These are phyloP conservation scores for Uronychia setigera DNA, from an alignment of 73 alveolate genomes.

Conservation along the genomic window DNA sequence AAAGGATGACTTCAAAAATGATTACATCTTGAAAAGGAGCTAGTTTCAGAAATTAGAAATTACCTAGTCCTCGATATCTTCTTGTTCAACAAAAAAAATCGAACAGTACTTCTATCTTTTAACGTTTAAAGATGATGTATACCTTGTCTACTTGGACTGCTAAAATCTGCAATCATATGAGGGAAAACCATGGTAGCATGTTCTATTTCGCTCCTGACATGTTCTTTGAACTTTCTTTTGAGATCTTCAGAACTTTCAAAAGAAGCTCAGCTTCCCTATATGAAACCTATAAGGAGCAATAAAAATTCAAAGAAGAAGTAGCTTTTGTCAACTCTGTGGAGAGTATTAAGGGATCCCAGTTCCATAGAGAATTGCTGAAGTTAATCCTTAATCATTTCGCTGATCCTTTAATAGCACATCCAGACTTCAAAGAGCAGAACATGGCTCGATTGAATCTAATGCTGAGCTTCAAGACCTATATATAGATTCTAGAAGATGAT, in stretches of 20 bases:
- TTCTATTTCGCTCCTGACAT: constrained; percentile 36
- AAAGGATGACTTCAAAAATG: constrained; percentile 13
- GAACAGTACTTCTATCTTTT: background rate
- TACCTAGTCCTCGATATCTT: background rate
- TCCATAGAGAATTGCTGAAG: background rate
- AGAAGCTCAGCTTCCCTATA: constrained; percentile 30
- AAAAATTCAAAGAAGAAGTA: background rate
- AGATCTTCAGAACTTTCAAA: constrained; percentile 23
- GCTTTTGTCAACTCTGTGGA: background rate
- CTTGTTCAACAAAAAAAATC: background rate
- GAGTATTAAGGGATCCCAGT: background rate
- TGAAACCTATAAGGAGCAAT: constrained; percentile 2
- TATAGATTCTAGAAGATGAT: constrained; percentile 16
- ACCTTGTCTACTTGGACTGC: constrained; percentile 23
- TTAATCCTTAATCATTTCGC: constrained; percentile 39
- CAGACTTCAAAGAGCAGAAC: constrained; percentile 41
- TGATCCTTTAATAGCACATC: constrained; percentile 35
- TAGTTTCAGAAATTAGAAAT: background rate
- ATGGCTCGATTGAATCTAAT: constrained; percentile 27
- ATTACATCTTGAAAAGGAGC: background rate
- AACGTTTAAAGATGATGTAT: constrained; percentile 5
- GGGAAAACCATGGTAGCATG: background rate
- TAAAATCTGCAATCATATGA: constrained; percentile 16
- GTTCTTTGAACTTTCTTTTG: constrained; percentile 35
- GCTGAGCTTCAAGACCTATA: constrained; percentile 5